These are phyloP conservation scores for Talaromyces sp. DNA, from an alignment of 2,329 filamentous ascomycete genomes.

Conservation along the genomic window DNA sequence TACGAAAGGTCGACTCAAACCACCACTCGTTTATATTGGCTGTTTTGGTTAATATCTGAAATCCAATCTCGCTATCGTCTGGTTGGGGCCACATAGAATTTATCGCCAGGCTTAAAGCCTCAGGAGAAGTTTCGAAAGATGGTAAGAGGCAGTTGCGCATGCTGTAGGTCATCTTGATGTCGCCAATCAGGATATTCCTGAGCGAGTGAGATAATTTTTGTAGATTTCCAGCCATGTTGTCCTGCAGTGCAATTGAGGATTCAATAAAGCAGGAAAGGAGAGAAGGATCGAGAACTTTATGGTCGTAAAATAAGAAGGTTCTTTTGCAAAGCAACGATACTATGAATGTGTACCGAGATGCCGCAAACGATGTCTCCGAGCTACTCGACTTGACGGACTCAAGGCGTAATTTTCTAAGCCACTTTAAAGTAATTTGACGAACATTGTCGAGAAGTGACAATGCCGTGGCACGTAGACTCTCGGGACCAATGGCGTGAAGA, in stretches of 20 bases:
- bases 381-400: neutral
- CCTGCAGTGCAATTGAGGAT: neutral
- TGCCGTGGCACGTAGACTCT: constrained; percentile 13
- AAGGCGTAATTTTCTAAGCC: neutral
- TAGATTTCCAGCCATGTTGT: neutral
- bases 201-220: neutral
- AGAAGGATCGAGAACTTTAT: neutral
- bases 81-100: neutral
- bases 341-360: constrained; percentile 47
- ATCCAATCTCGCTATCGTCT: neutral
- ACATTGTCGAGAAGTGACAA: neutral
- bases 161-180: neutral
- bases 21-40: neutral
- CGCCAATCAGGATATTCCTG: neutral
- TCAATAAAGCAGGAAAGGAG: neutral
- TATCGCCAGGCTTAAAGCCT: neutral
- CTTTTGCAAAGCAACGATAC: constrained; percentile 46
- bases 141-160: neutral
- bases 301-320: neutral
- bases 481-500: constrained; percentile 24
- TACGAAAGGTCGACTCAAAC: neutral
- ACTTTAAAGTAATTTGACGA: neutral
- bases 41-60: neutral
- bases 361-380: constrained; percentile 27
- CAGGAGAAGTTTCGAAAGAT: neutral